Evolutionary conservation across 2,329 filamentous ascomycete species (phyloP), one percentile per base, ranked within the genome.

Genomic region (Colletotrichum sp.): DNA sequence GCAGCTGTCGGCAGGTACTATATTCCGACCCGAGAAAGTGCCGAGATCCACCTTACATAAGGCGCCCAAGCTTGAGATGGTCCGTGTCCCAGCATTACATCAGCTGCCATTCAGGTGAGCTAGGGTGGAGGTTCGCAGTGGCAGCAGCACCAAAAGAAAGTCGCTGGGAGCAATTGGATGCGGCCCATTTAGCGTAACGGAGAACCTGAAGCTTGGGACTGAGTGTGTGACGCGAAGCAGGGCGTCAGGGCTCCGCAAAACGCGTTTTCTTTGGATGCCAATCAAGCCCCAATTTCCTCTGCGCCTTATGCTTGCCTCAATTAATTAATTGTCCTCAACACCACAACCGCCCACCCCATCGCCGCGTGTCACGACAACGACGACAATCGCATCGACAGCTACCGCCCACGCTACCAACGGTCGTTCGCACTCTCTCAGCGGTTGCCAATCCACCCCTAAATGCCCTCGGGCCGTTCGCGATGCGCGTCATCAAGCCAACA

Each of bases 401-500:
- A 52, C 18, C 16, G 21, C 9, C 5, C 12, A 12, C 55, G 8
- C 12, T 13, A 6, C 5, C 39, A n/a, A 28, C 12, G 44, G 16
- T 60, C 44, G 34, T 36, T 64, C 28, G 5, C 59, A 5, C 32
- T 32, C 28, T 3, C 57, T 13, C 9, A n/a, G 26, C 26, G 28
- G 28, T 15, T 21, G 59, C 28, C 28, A 34, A 63, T 62, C 32
- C 21, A 49, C 44, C 52, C 49, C 39, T 73, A 68, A 36, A 76
- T 73, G 73, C 71, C 73, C 70, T 62, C 30, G 64, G 49, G 70
- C 73, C 64, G 39, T 55, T 65, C 71, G 68, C 66, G 67, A 96
- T 96, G 95, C 93, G 93, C 88, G 92, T 98, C 87, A 95, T 98
- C 86, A 98, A 98, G 92, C 96, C 96, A 80, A 93, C 95, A 84